Conservation (phyloP, 495 filamentous ascomycete species). For the Tricharina praecox region DNA sequence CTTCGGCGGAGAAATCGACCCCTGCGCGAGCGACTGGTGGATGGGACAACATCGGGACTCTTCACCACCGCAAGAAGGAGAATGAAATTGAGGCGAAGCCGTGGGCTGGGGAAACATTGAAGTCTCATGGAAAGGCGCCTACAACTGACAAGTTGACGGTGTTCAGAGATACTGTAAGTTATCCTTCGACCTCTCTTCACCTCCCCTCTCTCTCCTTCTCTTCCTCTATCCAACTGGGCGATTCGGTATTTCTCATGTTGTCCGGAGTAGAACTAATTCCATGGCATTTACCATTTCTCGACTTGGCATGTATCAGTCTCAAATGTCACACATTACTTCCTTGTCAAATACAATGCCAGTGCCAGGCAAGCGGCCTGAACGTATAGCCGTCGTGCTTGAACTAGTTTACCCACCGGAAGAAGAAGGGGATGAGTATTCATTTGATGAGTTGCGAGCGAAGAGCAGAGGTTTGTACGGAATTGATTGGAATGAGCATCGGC, state of each 20-base stretch:
- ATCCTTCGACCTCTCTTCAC: not conserved
- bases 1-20: constrained; percentile 31
- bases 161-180: constrained; percentile 91
- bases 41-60: constrained; percentile 81
- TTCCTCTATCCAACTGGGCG: constrained; percentile 26
- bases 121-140: constrained; percentile 49
- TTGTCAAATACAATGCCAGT: not conserved
- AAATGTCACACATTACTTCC: not conserved
- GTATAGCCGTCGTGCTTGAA: constrained; percentile 71
- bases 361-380: constrained; percentile 35
- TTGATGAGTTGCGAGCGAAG: constrained; percentile 77
- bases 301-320: constrained; percentile 16
- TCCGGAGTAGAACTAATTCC: constrained; percentile 27
- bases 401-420: constrained; percentile 50
- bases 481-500: constrained; percentile 43
- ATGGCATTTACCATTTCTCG: constrained; percentile 12
- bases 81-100: constrained; percentile 74
- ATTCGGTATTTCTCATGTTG: constrained; percentile 47
- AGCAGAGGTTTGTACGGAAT: constrained; percentile 59
- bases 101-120: constrained; percentile 82
- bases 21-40: constrained; percentile 38
- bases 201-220: constrained; percentile 7
- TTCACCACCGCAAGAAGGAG: constrained; percentile 82
- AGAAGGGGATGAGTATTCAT: constrained; percentile 29
- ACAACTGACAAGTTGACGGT: constrained; percentile 54